Evolutionary conservation across 305 asterid species (phyloP).

Genomic region (Euphrasia arctica): DNA sequence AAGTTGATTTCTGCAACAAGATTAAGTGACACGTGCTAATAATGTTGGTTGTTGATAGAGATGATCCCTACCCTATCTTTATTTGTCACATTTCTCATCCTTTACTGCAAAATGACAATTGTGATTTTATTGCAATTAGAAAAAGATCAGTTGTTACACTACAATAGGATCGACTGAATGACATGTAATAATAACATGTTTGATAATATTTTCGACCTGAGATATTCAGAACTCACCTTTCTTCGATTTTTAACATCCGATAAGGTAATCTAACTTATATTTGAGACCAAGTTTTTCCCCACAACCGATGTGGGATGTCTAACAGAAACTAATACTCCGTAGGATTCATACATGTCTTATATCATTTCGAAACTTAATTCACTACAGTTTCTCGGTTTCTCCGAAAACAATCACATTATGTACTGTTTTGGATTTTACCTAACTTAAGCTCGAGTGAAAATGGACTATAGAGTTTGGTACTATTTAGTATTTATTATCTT

Average conservation of each 20-base stretch:
- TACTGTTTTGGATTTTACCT: slow-evolving; percentile 1
- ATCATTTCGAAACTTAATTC: too few relatives aligned
- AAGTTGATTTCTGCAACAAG: slow-evolving; percentile 1
- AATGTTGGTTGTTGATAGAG: background rate
- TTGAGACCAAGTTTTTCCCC: too few relatives aligned
- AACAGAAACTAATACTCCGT: too few relatives aligned
- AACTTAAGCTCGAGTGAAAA: background rate
- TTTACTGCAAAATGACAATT: slow-evolving; percentile 12
- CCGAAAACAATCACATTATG: slow-evolving; percentile 6
- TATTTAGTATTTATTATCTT: background rate
- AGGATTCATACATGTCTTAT: too few relatives aligned
- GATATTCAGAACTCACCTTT: background rate
- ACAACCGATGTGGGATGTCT: too few relatives aligned
- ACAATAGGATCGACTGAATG: background rate
- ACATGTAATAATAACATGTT: too few relatives aligned
- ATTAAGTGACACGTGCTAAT: slow-evolving; percentile 33
- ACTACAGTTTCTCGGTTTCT: too few relatives aligned
- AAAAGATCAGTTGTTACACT: too few relatives aligned
- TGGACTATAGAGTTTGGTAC: slow-evolving; percentile 17
- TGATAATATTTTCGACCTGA: too few relatives aligned
- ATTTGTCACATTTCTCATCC: slow-evolving; percentile 22
- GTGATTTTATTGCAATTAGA: too few relatives aligned
- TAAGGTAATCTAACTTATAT: too few relatives aligned
- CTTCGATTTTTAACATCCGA: background rate
- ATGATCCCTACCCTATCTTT: slow-evolving; percentile 26